These are phyloP conservation scores for Magnolia changhungtana DNA, from an alignment of 164 flowering plant species.

Conservation along the genomic window DNA sequence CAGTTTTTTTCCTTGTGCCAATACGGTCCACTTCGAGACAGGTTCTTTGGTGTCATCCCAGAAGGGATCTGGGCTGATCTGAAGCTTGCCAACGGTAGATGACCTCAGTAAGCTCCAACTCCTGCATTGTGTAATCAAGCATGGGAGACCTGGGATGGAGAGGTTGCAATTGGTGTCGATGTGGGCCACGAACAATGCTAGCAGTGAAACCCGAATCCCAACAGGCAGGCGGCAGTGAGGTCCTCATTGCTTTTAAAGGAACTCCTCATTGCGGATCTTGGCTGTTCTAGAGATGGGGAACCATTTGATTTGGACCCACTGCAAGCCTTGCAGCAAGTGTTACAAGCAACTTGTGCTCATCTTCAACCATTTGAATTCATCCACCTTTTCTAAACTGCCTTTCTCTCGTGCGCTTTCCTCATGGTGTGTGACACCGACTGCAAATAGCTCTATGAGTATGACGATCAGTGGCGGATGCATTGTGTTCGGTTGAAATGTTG, in stretches of 20 bases:
- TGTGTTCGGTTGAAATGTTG: slow-evolving; percentile 52
- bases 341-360: slow-evolving; percentile 51
- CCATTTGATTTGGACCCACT: slow-evolving; percentile 83
- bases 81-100: slow-evolving; percentile 45
- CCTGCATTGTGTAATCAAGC: slow-evolving; percentile 43
- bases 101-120: slow-evolving; percentile 52
- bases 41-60: background rate
- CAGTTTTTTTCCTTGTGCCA: slow-evolving; percentile 3
- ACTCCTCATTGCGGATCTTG: slow-evolving; percentile 41
- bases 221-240: slow-evolving; percentile 47
- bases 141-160: slow-evolving; percentile 41
- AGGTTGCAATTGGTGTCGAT: slow-evolving; percentile 27
- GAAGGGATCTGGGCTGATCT: slow-evolving; percentile 46
- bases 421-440: slow-evolving; percentile 39
- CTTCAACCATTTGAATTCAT: slow-evolving; percentile 27
- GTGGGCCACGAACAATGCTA: slow-evolving; percentile 1
- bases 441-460: slow-evolving; percentile 61
- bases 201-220: background rate
- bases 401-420: slow-evolving; percentile 18
- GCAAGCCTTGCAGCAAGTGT: slow-evolving; percentile 64
- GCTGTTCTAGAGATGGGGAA: slow-evolving; percentile 85
- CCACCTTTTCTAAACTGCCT: no score
- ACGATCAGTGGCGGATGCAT: slow-evolving; percentile 61
- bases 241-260: slow-evolving; percentile 59
- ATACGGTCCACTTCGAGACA: slow-evolving; percentile 24